Evolutionary conservation across 208 protist species (phyloP).

Genomic region (Acanthamoeba lenticulata): DNA sequence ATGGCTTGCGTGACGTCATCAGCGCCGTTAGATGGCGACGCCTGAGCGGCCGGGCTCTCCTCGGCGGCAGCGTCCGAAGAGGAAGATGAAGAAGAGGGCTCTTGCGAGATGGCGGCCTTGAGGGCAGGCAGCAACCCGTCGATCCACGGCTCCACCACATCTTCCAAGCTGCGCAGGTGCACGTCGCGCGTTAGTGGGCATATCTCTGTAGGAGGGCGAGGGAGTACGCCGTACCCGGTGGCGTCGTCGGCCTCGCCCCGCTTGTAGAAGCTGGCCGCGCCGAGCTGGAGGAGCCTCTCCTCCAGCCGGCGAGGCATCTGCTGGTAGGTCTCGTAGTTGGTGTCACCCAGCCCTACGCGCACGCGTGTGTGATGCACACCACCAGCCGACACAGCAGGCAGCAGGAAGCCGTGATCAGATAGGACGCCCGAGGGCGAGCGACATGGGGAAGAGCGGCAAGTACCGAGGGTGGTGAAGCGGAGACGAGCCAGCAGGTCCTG

Average conservation of each 20-base stretch:
- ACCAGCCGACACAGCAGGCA: neutral
- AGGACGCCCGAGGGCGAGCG: neutral
- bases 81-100: neutral
- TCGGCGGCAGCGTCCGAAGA: neutral
- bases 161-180: neutral
- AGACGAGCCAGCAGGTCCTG: neutral
- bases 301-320: conserved; percentile 24
- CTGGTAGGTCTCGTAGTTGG: conserved; percentile 55
- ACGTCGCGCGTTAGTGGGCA: neutral
- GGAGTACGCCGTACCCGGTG: conserved; percentile 18
- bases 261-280: neutral
- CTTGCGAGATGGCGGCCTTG: neutral
- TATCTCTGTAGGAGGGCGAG: neutral
- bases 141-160: conserved; percentile 40
- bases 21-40: neutral
- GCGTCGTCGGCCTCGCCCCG: conserved; percentile 18
- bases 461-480: conserved; percentile 32
- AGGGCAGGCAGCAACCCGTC: neutral
- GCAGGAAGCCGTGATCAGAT: neutral
- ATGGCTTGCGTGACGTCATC: conserved; percentile 22
- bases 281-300: neutral
- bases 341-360: conserved; percentile 55
- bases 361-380: too few relatives aligned
- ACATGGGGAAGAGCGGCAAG: neutral
- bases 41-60: neutral